Conservation (phyloP, 176 grass and related monocot genomes). For the Oryza punctata region DNA sequence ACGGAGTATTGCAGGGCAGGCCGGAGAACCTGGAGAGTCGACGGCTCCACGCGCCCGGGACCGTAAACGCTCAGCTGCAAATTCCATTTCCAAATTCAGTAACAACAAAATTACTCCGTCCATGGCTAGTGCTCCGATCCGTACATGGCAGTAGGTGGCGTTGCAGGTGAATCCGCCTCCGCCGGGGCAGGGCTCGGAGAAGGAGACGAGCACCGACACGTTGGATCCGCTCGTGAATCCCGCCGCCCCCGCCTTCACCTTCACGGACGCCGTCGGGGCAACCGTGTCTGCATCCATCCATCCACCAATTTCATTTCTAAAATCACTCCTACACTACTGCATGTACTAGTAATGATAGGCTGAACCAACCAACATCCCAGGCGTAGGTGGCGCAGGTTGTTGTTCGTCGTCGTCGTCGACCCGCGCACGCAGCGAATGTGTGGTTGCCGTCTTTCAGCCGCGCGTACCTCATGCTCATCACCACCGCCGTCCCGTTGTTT, state of each 20-base stretch:
- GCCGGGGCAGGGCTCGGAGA: conserved; percentile 76
- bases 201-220: conserved; percentile 58
- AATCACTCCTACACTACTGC: too few species aligned
- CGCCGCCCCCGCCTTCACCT: conserved; percentile 4
- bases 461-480: conserved; percentile 41
- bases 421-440: conserved; percentile 59
- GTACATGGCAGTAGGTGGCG: conserved; percentile 59
- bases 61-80: conserved; percentile 84
- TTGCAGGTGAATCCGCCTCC: conserved; percentile 76
- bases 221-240: conserved; percentile 66
- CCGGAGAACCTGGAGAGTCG: conserved; percentile 60
- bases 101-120: too few species aligned
- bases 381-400: conserved; percentile 62
- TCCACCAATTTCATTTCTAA: too few species aligned
- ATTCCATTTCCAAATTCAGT: too few species aligned
- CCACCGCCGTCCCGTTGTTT: conserved; percentile 37
- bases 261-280: conserved; percentile 73
- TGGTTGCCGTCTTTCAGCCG: conserved; percentile 74
- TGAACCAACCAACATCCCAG: conserved; percentile 77
- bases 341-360: not conserved
- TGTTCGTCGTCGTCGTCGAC: not conserved
- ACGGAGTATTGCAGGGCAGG: conserved; percentile 63
- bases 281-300: conserved; percentile 71
- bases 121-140: too few species aligned
- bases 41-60: conserved; percentile 60